phyloP scores from a whole-genome alignment of 2,329 filamentous ascomycete species.

The Fusarium coffeatum region DNA sequence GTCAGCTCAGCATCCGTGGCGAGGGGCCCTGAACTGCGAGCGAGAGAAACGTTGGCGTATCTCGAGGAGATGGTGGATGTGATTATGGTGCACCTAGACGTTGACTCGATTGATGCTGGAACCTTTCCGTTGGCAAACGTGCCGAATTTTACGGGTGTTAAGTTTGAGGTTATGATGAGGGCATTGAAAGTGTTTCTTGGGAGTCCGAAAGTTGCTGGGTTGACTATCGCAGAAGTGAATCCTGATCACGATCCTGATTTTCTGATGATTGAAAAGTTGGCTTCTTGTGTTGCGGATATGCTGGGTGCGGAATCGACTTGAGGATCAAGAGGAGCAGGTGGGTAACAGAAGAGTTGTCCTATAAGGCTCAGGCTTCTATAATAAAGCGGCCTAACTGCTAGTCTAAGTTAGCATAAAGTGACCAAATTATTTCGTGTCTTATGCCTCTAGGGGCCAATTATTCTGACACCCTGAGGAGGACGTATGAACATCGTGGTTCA shows the following conservation, averaged over 20 bases:
- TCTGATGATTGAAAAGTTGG: constrained; percentile 27
- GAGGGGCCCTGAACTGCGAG: constrained; percentile 15
- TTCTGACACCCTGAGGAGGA: no score
- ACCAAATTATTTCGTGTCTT: no score
- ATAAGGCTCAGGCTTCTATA: no score
- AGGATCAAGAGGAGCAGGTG: neutral
- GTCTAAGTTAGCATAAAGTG: no score
- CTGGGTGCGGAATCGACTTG: neutral
- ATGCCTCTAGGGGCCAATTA: no score
- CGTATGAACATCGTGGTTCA: neutral
- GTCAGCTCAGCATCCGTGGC: constrained; percentile 33
- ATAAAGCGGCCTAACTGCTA: no score
- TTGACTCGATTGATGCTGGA: constrained; percentile 38
- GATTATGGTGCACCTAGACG: constrained; percentile 39
- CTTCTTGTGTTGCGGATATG: constrained; percentile 10
- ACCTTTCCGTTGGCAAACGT: constrained; percentile 39
- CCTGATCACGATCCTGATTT: constrained; percentile 37
- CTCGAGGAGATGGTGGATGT: constrained; percentile 29
- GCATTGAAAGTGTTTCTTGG: constrained; percentile 19
- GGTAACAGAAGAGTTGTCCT: no score
- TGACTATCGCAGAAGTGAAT: constrained; percentile 39
- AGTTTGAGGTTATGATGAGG: constrained; percentile 37
- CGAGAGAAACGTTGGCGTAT: constrained; percentile 28
- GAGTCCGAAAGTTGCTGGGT: constrained; percentile 18
- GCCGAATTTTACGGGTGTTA: constrained; percentile 37